Percentiles rank a stretch among this genome's conserved stretches.
These are phyloP conservation scores for Dichomitus squalens DNA, from an alignment of 1,284 basidiomycete genomes.

Conservation along the genomic window DNA sequence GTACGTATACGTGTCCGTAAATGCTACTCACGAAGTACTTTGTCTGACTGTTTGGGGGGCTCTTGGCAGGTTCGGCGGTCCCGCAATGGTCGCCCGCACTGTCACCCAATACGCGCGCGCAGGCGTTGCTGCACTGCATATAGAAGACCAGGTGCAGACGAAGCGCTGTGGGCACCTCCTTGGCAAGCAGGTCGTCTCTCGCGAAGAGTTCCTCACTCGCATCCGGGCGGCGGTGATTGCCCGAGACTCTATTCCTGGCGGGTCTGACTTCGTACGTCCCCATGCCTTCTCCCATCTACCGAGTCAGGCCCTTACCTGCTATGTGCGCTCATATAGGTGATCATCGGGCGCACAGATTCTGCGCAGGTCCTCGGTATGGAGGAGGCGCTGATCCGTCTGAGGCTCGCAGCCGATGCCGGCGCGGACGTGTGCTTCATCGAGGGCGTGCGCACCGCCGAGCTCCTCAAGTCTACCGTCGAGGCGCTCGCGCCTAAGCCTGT, in stretches of 20 bases:
- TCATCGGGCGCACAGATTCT: slow-evolving; percentile 84
- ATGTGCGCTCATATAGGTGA: slow-evolving; percentile 38
- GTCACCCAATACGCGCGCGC: slow-evolving; percentile 71
- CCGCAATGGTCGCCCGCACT: slow-evolving; percentile 77
- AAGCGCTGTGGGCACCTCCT: slow-evolving; percentile 83
- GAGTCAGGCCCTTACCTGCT: too few species aligned
- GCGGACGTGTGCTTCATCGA: slow-evolving; percentile 88
- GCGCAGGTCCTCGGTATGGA: slow-evolving; percentile 82
- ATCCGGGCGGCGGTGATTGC: slow-evolving; percentile 79
- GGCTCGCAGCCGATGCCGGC: slow-evolving; percentile 73
- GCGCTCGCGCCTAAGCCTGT: slow-evolving; percentile 73
- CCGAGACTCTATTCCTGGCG: slow-evolving; percentile 69
- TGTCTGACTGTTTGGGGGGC: background rate
- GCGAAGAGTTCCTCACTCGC: slow-evolving; percentile 74
- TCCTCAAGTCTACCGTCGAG: slow-evolving; percentile 64
- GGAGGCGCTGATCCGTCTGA: slow-evolving; percentile 71
- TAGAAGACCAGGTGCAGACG: slow-evolving; percentile 84
- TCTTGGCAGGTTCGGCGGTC: slow-evolving; percentile 65
- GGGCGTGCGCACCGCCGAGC: slow-evolving; percentile 71
- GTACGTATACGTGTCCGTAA: slow-evolving; percentile 30
- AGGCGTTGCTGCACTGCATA: slow-evolving; percentile 78
- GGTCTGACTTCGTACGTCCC: slow-evolving; percentile 58
- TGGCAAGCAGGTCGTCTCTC: slow-evolving; percentile 80
- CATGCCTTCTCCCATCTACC: background rate
- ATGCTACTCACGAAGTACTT: background rate